A percentile compares a stretch with the other conserved stretches of the same genome.
Evolutionary conservation across 1,139 yeast genomes (phyloP).

Genomic region (Keqinozyma sinolaborantium): DNA sequence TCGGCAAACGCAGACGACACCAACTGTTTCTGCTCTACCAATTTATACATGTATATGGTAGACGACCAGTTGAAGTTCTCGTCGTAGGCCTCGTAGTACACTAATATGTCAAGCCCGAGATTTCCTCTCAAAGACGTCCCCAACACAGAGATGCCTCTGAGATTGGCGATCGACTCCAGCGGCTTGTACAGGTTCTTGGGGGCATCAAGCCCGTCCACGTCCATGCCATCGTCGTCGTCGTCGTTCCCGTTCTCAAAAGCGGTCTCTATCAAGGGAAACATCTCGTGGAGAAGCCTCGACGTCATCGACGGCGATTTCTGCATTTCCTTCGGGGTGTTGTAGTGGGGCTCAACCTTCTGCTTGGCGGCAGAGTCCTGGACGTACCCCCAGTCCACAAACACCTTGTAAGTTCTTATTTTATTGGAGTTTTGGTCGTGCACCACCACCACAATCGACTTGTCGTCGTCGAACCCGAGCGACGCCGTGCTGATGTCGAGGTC

Average conservation of each 20-base stretch:
- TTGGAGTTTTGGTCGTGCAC: conserved; percentile 41
- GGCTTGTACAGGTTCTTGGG: conserved; percentile 8
- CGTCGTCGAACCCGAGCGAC: conserved; percentile 56
- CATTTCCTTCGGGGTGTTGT: conserved; percentile 44
- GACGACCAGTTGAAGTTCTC: conserved; percentile 16
- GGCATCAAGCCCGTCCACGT: conserved; percentile 1
- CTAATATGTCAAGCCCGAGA: conserved; percentile 33
- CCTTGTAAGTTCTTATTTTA: conserved; percentile 43
- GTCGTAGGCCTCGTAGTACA: conserved; percentile 27
- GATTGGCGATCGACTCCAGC: conserved; percentile 14
- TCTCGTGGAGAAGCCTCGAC: conserved; percentile 22
- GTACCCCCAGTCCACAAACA: conserved; percentile 62
- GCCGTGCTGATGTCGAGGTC: conserved; percentile 40
- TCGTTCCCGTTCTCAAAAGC: conserved; percentile 13
- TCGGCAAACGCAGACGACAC: conserved; percentile 30
- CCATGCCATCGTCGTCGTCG: conserved; percentile 13
- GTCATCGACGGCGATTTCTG: conserved; percentile 24
- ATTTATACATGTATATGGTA: conserved; percentile 33
- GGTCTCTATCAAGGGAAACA: conserved; percentile 21
- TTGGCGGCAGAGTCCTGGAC: conserved; percentile 45
- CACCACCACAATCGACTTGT: conserved; percentile 46
- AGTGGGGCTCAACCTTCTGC: conserved; percentile 49
- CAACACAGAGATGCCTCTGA: conserved; percentile 33
- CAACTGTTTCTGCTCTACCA: conserved; percentile 22
- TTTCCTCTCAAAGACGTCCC: conserved; percentile 39